These are phyloP conservation scores for Pleurostoma richardsiae DNA, from an alignment of 2,329 filamentous ascomycete genomes.

Conservation along the genomic window DNA sequence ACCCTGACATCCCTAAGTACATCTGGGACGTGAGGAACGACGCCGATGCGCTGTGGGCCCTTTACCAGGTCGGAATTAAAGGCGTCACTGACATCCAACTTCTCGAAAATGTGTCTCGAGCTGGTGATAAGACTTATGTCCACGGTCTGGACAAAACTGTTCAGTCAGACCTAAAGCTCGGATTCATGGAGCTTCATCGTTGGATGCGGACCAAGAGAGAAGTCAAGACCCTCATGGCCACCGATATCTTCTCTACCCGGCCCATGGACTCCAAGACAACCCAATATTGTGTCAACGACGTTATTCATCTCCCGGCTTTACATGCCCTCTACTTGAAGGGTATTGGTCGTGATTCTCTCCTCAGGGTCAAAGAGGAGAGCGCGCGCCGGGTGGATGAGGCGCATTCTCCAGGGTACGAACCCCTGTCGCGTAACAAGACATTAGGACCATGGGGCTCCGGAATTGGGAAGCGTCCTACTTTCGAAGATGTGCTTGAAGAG, in stretches of 20 bases:
- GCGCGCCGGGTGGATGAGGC: slow-evolving; percentile 6
- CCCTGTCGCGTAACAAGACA: slow-evolving; percentile 10
- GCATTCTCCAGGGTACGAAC: slow-evolving; percentile 8
- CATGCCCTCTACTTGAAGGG: slow-evolving; percentile 7
- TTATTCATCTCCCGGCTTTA: slow-evolving; percentile 10
- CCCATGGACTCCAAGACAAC: slow-evolving; percentile 6
- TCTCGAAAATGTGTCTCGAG: slow-evolving; percentile 17
- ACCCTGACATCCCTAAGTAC: slow-evolving; percentile 11
- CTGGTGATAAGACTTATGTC: slow-evolving; percentile 8
- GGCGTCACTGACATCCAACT: slow-evolving; percentile 21
- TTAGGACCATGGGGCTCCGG: slow-evolving; percentile 5
- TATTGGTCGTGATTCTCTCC: slow-evolving; percentile 9
- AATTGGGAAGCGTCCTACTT: too few species aligned
- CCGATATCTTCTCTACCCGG: slow-evolving; percentile 7
- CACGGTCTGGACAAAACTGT: slow-evolving; percentile 8
- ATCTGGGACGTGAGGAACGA: slow-evolving; percentile 19
- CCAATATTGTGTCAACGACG: slow-evolving; percentile 11
- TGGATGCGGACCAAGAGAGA: neutral
- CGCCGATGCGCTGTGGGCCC: slow-evolving; percentile 18
- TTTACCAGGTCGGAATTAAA: slow-evolving; percentile 13
- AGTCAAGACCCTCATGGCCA: slow-evolving; percentile 1
- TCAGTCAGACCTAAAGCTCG: slow-evolving; percentile 2
- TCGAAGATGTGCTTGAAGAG: neutral
- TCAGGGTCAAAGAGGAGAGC: slow-evolving; percentile 8
- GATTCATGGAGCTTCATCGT: neutral